Evolutionary conservation across 1,139 yeast species (phyloP).

Genomic region (Pneumocystis oryctolagi): DNA sequence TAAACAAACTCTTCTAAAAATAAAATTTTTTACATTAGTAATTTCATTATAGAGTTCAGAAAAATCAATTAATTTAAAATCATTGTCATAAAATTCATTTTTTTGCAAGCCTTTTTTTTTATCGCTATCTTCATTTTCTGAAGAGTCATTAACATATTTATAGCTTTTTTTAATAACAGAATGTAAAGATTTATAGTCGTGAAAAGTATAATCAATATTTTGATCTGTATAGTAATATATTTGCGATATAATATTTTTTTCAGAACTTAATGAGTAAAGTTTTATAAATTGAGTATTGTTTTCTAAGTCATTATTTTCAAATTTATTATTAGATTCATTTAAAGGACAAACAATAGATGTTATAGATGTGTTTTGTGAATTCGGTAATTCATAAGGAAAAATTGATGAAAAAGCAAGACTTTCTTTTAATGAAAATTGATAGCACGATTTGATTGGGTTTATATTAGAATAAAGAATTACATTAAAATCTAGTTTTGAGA

Average conservation of each 20-base stretch:
- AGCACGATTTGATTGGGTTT: neutral
- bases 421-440: neutral
- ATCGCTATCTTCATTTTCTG: neutral
- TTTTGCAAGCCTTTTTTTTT: neutral
- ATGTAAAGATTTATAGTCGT: neutral
- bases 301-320: neutral
- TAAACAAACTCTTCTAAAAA: neutral
- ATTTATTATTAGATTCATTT: neutral
- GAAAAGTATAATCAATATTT: neutral
- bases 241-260: neutral
- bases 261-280: neutral
- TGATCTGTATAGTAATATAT: neutral
- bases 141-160: neutral
- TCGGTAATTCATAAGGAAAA: neutral
- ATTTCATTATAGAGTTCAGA: neutral
- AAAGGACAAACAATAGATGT: neutral
- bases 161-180: neutral
- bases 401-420: neutral
- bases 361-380: neutral
- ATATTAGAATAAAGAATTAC: neutral
- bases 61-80: neutral
- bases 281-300: neutral
- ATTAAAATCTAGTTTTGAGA: neutral
- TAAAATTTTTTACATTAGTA: neutral
- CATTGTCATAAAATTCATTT: neutral